phyloP scores from a whole-genome alignment of 345 rosid genomes.

The Hibiscus syriacus region DNA sequence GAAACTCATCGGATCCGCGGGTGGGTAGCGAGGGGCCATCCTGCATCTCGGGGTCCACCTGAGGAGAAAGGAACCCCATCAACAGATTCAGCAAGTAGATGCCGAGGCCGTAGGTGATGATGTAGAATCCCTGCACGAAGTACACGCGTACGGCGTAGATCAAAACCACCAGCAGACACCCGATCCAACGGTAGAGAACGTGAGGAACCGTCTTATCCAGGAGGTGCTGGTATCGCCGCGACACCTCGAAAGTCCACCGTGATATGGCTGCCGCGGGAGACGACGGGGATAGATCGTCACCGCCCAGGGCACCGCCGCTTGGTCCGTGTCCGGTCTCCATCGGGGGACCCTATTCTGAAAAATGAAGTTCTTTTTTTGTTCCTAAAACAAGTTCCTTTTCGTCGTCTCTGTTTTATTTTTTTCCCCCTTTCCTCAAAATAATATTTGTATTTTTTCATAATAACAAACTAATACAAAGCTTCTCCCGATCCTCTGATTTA shows the following conservation, averaged over 20 bases:
- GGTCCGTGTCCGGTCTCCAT: neutral
- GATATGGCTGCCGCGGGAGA: conserved; percentile 30
- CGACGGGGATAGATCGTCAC: conserved; percentile 15
- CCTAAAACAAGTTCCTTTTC: neutral
- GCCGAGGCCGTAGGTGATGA: too few relatives aligned
- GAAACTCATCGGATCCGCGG: conserved; percentile 9
- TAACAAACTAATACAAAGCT: neutral
- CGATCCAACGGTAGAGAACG: conserved; percentile 42
- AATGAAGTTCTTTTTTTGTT: too few relatives aligned
- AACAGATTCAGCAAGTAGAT: too few relatives aligned
- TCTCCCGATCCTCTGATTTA: neutral
- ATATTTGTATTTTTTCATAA: neutral
- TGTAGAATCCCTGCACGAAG: too few relatives aligned
- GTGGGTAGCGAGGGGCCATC: neutral
- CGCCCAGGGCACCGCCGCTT: neutral
- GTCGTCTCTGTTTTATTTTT: neutral
- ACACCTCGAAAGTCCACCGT: conserved; percentile 33
- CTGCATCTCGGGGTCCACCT: conserved; percentile 61
- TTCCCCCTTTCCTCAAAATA: neutral
- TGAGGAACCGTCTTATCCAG: conserved; percentile 70
- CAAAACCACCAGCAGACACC: too few relatives aligned
- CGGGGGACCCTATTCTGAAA: too few relatives aligned
- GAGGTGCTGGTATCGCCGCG: conserved; percentile 59
- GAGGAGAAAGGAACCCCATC: conserved; percentile 88
- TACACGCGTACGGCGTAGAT: too few relatives aligned